Percentiles rank a stretch among this genome's conserved stretches.
These are phyloP conservation scores for Phanerodontia chrysosporium DNA, from an alignment of 768 basidiomycete genomes.

Conservation along the genomic window DNA sequence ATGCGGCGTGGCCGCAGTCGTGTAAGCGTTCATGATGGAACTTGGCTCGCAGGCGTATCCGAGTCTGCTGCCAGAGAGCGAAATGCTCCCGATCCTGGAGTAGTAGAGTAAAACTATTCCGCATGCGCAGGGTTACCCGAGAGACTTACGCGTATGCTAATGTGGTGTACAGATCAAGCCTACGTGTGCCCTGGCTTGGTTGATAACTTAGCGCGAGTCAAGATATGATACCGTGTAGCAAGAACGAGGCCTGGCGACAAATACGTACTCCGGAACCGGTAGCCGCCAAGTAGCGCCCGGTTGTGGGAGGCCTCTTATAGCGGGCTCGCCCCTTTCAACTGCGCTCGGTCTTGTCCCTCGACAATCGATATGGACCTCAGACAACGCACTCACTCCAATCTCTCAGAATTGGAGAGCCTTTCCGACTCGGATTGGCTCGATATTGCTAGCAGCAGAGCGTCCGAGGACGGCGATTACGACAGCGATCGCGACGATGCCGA, in stretches of 20 bases:
- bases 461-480: conserved; percentile 64
- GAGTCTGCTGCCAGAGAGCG: too few relatives aligned
- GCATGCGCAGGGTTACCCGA: too few relatives aligned
- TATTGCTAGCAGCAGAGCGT: conserved; percentile 63
- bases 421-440: conserved; percentile 88
- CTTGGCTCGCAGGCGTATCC: too few relatives aligned
- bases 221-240: background rate
- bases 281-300: background rate
- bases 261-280: conserved; percentile 1
- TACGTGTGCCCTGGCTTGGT: too few relatives aligned
- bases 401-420: conserved; percentile 60
- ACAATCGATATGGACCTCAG: conserved; percentile 26
- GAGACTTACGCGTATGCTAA: too few relatives aligned
- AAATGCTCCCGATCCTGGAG: too few relatives aligned
- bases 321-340: conserved; percentile 15
- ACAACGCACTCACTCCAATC: conserved; percentile 36
- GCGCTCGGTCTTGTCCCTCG: conserved; percentile 15
- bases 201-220: conserved; percentile 2
- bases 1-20: conserved; percentile 3
- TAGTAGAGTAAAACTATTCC: conserved; percentile 26
- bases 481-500: conserved; percentile 55
- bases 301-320: conserved; percentile 18
- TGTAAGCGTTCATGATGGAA: conserved; percentile 25
- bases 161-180: too few relatives aligned
- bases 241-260: background rate